A percentile compares a stretch with the other conserved stretches of the same genome.
These are phyloP conservation scores for Geotrichum klebahnii DNA, from an alignment of 1,139 yeast genomes.

Conservation along the genomic window DNA sequence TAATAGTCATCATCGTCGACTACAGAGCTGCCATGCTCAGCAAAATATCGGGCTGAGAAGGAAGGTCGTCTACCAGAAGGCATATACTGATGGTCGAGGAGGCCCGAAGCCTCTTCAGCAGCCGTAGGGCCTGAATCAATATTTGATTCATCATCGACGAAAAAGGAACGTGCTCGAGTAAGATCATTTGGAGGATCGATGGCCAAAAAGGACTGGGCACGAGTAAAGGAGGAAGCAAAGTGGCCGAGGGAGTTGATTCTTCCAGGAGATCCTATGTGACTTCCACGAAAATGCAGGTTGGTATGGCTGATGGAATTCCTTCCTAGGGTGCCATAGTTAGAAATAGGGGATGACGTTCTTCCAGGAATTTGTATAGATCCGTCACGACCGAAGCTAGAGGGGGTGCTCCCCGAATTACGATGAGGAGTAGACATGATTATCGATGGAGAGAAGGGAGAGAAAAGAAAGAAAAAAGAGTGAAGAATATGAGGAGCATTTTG, in stretches of 20 bases:
- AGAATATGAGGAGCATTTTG: background rate
- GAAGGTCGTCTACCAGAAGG: slow-evolving; percentile 18
- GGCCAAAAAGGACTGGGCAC: slow-evolving; percentile 70
- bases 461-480: background rate
- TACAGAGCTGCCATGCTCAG: slow-evolving; percentile 30
- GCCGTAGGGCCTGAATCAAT: slow-evolving; percentile 1
- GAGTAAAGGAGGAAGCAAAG: slow-evolving; percentile 70
- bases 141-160: slow-evolving; percentile 34
- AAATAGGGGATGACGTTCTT: background rate
- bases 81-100: slow-evolving; percentile 3
- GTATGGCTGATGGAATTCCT: background rate
- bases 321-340: slow-evolving; percentile 10
- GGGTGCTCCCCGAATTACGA: slow-evolving; percentile 5
- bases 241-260: slow-evolving; percentile 60
- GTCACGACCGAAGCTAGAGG: slow-evolving; percentile 9
- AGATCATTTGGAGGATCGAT: slow-evolving; percentile 44
- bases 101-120: slow-evolving; percentile 7
- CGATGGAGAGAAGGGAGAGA: background rate
- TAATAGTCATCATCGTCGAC: slow-evolving; percentile 33
- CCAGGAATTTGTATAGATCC: slow-evolving; percentile 4
- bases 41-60: slow-evolving; percentile 22
- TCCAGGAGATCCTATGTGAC: slow-evolving; percentile 9
- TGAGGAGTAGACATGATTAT: background rate
- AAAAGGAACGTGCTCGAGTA: slow-evolving; percentile 48
- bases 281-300: background rate